phyloP scores from a whole-genome alignment of 73 alveolate genomes.

The Diophrys appendiculata region DNA sequence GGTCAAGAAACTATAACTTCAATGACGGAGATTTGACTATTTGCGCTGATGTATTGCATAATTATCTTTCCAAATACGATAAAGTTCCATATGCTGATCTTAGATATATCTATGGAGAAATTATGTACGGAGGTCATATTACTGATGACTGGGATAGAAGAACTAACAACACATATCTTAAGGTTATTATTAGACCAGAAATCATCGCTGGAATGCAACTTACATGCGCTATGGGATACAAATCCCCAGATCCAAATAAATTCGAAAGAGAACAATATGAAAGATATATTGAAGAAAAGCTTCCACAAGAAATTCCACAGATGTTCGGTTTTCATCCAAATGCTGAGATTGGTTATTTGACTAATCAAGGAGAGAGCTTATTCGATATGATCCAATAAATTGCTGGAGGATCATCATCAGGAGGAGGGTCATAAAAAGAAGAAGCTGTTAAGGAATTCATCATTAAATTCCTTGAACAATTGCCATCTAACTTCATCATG shows the following conservation, averaged over 20 bases:
- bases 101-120: slow-evolving; percentile 96
- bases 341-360: slow-evolving; percentile 87
- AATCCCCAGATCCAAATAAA: slow-evolving; percentile 99
- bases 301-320: slow-evolving; percentile 96
- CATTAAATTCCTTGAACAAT: slow-evolving; percentile 75
- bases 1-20: slow-evolving; percentile 98
- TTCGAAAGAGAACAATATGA: slow-evolving; percentile 93
- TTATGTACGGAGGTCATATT: slow-evolving; percentile 99
- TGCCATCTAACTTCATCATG: slow-evolving; percentile 85
- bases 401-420: slow-evolving; percentile 87
- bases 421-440: slow-evolving; percentile 77
- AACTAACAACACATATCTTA: slow-evolving; percentile 97
- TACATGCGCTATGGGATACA: slow-evolving; percentile 95
- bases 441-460: slow-evolving; percentile 87
- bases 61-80: slow-evolving; percentile 97
- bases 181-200: slow-evolving; percentile 95
- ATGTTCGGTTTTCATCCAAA: slow-evolving; percentile 97
- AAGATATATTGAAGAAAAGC: slow-evolving; percentile 93
- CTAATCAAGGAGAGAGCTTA: slow-evolving; percentile 85
- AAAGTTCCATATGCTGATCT: slow-evolving; percentile 92
- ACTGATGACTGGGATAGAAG: slow-evolving; percentile 99
- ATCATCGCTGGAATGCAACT: slow-evolving; percentile 88
- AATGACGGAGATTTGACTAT: slow-evolving; percentile 99
- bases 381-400: slow-evolving; percentile 73
- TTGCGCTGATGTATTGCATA: slow-evolving; percentile 98